These are phyloP conservation scores for Scutellaria barbata DNA, from an alignment of 257 asterid species.

Conservation along the genomic window DNA sequence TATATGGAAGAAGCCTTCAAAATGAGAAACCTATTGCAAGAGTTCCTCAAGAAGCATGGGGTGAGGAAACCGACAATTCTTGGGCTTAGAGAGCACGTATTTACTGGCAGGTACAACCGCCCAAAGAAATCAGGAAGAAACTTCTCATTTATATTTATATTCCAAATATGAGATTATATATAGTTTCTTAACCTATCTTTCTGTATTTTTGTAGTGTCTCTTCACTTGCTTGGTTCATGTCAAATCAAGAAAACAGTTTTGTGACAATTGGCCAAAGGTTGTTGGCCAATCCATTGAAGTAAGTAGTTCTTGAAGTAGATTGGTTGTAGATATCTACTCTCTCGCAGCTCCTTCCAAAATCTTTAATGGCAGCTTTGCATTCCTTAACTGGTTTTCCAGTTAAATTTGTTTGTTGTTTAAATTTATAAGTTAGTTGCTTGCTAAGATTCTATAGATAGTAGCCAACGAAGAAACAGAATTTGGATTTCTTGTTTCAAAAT, in stretches of 20 bases:
- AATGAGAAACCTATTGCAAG: conserved; percentile 94
- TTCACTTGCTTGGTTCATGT: conserved; percentile 99
- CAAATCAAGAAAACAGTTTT: conserved; percentile 88
- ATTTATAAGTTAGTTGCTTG: background rate
- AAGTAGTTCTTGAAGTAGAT: conserved; percentile 57
- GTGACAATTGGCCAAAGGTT: conserved; percentile 97
- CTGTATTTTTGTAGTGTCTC: conserved; percentile 71
- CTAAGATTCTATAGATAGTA: background rate
- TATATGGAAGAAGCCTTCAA: conserved; percentile 98
- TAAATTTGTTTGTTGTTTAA: conserved; percentile 7
- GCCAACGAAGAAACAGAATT: background rate
- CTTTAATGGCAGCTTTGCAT: conserved; percentile 17
- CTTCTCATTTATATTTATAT: conserved; percentile 27
- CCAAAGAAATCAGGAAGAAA: conserved; percentile 21
- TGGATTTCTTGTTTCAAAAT: background rate
- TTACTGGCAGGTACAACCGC: conserved; percentile 81
- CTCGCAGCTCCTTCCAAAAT: conserved; percentile 29
- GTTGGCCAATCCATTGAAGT: conserved; percentile 96
- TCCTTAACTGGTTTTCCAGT: conserved; percentile 20
- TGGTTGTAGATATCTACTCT: conserved; percentile 8
- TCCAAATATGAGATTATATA: conserved; percentile 11
- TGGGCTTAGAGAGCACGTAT: conserved; percentile 95
- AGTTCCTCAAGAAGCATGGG: conserved; percentile 80
- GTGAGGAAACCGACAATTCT: conserved; percentile 92
- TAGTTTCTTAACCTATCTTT: conserved; percentile 28